phyloP scores from a whole-genome alignment of 140 eudicot species.

The Senecio squalidus region DNA sequence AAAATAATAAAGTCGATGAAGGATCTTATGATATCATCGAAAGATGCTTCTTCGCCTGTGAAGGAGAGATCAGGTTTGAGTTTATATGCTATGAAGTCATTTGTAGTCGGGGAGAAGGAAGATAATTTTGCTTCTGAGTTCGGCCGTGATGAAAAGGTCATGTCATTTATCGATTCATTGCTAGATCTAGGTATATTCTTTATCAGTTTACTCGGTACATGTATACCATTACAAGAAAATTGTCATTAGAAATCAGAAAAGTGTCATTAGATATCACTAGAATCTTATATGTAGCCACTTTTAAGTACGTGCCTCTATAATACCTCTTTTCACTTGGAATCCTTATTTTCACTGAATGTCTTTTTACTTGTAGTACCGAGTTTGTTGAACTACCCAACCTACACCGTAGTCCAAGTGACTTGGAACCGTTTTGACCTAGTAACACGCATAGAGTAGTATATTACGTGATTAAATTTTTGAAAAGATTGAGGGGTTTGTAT shows the following conservation, averaged over 20 bases:
- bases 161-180: constrained; percentile 48
- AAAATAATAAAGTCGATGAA: constrained; percentile 54
- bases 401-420: not conserved
- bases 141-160: constrained; percentile 59
- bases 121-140: constrained; percentile 59
- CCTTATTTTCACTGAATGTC: no score
- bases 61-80: constrained; percentile 78
- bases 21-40: constrained; percentile 61
- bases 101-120: constrained; percentile 80
- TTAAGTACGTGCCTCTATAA: no score
- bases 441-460: not conserved
- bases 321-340: no score
- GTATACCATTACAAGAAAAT: no score
- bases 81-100: constrained; percentile 73
- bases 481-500: not conserved
- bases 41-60: constrained; percentile 73
- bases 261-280: no score
- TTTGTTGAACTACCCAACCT: no score
- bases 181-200: constrained; percentile 57
- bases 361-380: no score
- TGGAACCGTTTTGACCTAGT: not conserved
- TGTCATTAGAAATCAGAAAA: no score
- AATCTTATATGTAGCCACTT: no score
- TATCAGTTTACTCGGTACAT: constrained; percentile 16
- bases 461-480: not conserved